Base-by-base conservation (phyloP, 176 grass and related monocot genomes). In the Alloteropsis semialata region DNA sequence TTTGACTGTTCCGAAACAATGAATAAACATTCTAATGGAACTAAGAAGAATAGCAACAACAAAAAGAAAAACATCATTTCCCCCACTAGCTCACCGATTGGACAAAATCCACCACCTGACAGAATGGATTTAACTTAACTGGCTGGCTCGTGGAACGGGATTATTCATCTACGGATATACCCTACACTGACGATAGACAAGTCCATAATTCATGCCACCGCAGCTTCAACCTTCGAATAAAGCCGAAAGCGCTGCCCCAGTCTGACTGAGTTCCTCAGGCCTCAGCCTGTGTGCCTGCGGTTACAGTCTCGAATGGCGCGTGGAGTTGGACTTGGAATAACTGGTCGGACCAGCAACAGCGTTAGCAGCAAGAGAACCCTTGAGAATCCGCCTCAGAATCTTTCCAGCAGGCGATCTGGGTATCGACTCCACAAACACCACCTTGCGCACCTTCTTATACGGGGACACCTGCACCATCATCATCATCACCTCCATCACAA, bases 361-460 rank as follows among this genome's bases (percentile, higher is more conserved):
- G 13, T 8, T 49, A 41, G 38, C 66, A 15, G 39, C 66, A 21
- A 87, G 65, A 34, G 76, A 81, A 4, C 66, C 85, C 66, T 83
- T 92, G 77, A 98, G 89, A 71, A 91, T 58, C 84, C 92, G 84
- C 77, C 90, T 91, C 6, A 95, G 77, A 84, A 95, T 73, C 77
- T 98, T 98, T 65, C 96, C 96, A 62, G 92, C 83, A 27, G 90
- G 65, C 13, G 96, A 98, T 67, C 63, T 93, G 36, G 96, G 96
- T 56, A 98, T 87, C 17, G 96, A 89, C 82, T 95, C 79, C 78
- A 98, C 89, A 76, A 98, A 98, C 54, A 93, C 65, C 39, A 98
- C 96, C 85, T 88, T 91, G 54, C 96, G 91, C 33, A 95, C 89
- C 83, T 93, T 95, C 86, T 98, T 98, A 60, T 93, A 95, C 49